Conservation (phyloP, 192 early-diverging fungal genomes). For the Umbelopsis vinacea region DNA sequence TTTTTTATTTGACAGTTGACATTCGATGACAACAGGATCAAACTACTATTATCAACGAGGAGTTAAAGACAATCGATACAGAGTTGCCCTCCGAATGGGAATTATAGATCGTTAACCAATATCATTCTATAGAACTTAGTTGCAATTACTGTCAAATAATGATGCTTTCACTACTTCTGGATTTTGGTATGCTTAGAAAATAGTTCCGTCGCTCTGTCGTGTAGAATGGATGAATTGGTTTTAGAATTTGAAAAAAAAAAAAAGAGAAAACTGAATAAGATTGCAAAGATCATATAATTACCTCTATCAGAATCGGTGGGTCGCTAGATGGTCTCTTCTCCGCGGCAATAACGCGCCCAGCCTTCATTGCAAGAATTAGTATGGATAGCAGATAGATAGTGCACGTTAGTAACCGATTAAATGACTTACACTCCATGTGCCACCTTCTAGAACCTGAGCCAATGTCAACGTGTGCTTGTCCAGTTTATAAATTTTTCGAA, state of each 20-base stretch:
- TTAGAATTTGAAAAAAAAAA: too few species aligned
- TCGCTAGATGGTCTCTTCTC: conserved; percentile 10
- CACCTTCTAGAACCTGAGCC: conserved; percentile 88
- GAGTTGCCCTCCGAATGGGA: background rate
- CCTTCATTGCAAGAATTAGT: background rate
- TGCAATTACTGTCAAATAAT: background rate
- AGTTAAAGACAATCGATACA: background rate
- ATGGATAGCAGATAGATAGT: too few species aligned
- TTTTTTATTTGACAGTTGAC: background rate
- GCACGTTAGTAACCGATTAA: too few species aligned
- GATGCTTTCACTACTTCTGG: background rate
- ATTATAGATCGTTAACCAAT: background rate
- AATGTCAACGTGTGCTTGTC: conserved; percentile 63
- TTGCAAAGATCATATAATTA: background rate
- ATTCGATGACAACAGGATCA: background rate
- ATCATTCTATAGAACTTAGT: background rate
- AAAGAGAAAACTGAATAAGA: too few species aligned
- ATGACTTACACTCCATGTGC: conserved; percentile 81
- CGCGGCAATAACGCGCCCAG: conserved; percentile 1
- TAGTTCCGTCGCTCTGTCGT: conserved; percentile 6
- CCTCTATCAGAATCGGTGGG: conserved; percentile 9
- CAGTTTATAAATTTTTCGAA: conserved; percentile 59
- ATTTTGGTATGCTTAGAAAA: background rate
- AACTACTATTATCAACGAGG: background rate
- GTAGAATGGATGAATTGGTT: background rate